Conservation (phyloP, 2,329 filamentous ascomycete species). For the Hymenoscyphus occultus region DNA sequence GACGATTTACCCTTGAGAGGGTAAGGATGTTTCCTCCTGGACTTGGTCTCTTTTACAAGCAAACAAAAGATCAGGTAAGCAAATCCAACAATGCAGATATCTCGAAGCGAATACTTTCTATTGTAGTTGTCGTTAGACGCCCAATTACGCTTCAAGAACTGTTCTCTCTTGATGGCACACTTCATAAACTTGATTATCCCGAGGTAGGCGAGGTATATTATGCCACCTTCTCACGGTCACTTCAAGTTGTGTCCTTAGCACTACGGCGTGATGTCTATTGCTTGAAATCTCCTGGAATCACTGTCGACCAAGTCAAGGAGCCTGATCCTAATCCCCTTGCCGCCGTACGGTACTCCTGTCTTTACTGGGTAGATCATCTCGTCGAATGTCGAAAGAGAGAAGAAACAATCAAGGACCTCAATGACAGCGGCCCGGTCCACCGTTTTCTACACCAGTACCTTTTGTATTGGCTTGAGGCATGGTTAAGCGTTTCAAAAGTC, state of each 20-base stretch:
- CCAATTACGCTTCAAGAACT: constrained; percentile 4
- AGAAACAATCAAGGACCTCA: too few relatives aligned
- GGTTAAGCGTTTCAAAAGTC: too few relatives aligned
- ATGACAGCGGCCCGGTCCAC: too few relatives aligned
- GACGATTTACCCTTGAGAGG: background rate
- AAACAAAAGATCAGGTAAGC: background rate
- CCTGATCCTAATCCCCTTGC: constrained; percentile 5
- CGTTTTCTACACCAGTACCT: too few relatives aligned
- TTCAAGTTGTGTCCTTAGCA: background rate
- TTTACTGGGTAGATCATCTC: too few relatives aligned
- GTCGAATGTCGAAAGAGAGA: too few relatives aligned
- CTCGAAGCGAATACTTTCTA: constrained; percentile 1
- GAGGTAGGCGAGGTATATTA: background rate
- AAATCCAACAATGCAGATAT: constrained; percentile 1
- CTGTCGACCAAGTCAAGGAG: constrained; percentile 7
- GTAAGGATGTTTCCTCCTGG: background rate
- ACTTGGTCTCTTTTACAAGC: background rate
- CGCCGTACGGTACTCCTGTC: too few relatives aligned
- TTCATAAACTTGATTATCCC: too few relatives aligned
- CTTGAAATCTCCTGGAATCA: constrained; percentile 1
- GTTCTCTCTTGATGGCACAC: background rate
- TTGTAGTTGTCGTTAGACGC: background rate
- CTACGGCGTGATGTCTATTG: constrained; percentile 5
- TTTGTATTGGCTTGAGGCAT: too few relatives aligned
- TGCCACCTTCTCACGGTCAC: constrained; percentile 5